Base-by-base conservation (phyloP, 2,329 filamentous ascomycete species). In the Berkeleyomyces basicola region DNA sequence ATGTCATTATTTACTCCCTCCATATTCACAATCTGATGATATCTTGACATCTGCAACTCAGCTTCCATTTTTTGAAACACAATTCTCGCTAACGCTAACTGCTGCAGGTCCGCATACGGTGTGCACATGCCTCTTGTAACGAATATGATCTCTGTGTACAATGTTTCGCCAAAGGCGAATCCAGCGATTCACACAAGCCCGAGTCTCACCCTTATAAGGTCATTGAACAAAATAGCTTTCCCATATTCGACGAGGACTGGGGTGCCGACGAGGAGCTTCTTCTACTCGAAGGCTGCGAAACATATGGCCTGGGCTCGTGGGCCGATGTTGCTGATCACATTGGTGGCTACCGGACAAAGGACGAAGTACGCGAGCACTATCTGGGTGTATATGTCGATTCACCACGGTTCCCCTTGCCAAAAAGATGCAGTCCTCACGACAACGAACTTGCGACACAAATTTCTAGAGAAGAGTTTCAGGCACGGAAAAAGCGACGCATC, bases 301-400 rank as follows among this genome's bases (percentile, higher is more conserved):
- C 90, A 64, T 99, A 99, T 71, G 93, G 93, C 0, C 77, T 99
- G 59, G 93, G 93, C 2, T 97, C 92, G 31, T 99, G 93, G 92
- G 90, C 91, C 46, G 93, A 99, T 70, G 95, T 99, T 66, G 91
- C 93, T 44, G 92, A 99, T 72, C 93, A 99, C 72, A 97, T 99
- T 69, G 93, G 93, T 60, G 93, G 93, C 9, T 97, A 91, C 70
- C 84, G 93, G 63, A 85, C 86, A 67, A 97, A 96, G 72, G 92
- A 97, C 68, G 93, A 99, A 74, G 93, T 97, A 42, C 85, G 90
- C 66, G 88, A 96, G 67, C 93, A 99, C 72, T 99, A 99, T 72
- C 82, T 93, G 67, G 79, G 86, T 65, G 92, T 88, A 14, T 99
- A 95, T 68, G 80, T 99, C 67, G 79, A 95, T 63, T 95, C 90